Conservation (phyloP, 1,139 yeast genomes). For the Scheffersomyces titani region DNA sequence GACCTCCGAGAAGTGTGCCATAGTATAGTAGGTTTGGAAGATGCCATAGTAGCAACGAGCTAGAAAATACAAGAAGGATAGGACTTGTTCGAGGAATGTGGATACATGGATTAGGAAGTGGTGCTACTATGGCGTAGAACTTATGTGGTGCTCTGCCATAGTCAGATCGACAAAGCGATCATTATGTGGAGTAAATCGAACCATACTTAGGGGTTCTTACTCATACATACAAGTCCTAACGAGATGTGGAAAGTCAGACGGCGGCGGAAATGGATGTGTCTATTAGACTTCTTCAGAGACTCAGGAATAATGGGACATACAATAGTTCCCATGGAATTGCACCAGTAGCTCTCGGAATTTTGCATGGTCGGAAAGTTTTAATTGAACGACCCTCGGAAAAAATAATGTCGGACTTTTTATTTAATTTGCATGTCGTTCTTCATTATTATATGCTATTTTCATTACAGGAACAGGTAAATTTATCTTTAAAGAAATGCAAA, state of each 20-base stretch:
- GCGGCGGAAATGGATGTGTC: neutral
- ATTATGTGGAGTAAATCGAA: neutral
- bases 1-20: neutral
- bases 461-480: too few species aligned
- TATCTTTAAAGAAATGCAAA: too few species aligned
- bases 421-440: too few species aligned
- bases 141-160: neutral
- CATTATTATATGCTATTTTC: too few species aligned
- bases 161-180: neutral
- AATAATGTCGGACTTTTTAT: too few species aligned
- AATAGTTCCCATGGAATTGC: too few species aligned
- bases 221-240: neutral
- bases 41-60: neutral
- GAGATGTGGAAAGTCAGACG: neutral
- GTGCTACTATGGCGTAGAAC: neutral
- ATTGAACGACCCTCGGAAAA: too few species aligned
- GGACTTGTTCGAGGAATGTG: neutral
- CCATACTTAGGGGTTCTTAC: neutral
- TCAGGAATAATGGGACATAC: neutral
- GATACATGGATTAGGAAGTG: neutral
- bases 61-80: neutral
- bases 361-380: too few species aligned
- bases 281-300: neutral
- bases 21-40: neutral
- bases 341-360: too few species aligned